Conservation (phyloP, 306 rosid species). For the Rubus parviflorus region DNA sequence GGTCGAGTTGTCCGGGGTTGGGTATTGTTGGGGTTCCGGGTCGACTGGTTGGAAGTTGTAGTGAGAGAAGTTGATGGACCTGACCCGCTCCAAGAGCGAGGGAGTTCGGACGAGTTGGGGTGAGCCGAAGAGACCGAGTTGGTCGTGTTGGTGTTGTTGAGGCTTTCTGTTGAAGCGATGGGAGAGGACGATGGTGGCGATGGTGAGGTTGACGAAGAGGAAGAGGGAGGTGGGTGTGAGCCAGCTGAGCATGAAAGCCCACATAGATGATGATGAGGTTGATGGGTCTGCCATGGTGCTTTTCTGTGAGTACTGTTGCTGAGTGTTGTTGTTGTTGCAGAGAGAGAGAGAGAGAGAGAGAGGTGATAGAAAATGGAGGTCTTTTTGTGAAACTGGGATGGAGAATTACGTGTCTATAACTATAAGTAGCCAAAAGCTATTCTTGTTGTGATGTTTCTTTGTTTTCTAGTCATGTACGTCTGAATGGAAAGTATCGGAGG, state of each 20-base stretch:
- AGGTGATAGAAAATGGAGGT: too few relatives aligned
- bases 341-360: too few relatives aligned
- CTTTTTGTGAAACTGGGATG: too few relatives aligned
- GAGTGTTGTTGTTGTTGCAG: not conserved
- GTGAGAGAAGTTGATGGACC: slow-evolving; percentile 43
- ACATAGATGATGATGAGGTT: not conserved
- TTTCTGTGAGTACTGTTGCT: not conserved
- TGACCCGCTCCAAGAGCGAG: slow-evolving; percentile 45
- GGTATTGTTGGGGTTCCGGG: not conserved
- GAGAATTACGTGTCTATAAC: too few relatives aligned
- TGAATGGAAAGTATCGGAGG: too few relatives aligned
- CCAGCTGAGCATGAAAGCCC: slow-evolving; percentile 41
- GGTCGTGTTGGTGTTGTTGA: not conserved
- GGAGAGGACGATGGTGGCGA: slow-evolving; percentile 50
- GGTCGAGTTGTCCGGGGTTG: not conserved
- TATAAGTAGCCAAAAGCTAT: too few relatives aligned
- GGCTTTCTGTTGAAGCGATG: slow-evolving; percentile 34
- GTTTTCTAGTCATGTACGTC: too few relatives aligned
- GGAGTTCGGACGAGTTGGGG: slow-evolving; percentile 40
- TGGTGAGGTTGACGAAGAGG: slow-evolving; percentile 69
- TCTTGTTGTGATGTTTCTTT: too few relatives aligned
- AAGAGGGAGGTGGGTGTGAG: slow-evolving; percentile 62
- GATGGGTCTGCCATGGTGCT: not conserved
- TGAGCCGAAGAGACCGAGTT: slow-evolving; percentile 1
- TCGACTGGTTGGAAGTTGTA: slow-evolving; percentile 15